Evolutionary conservation across 768 basidiomycete species (phyloP), one percentile per base, ranked within the genome.

Genomic region (Pleurotus eryngii): DNA sequence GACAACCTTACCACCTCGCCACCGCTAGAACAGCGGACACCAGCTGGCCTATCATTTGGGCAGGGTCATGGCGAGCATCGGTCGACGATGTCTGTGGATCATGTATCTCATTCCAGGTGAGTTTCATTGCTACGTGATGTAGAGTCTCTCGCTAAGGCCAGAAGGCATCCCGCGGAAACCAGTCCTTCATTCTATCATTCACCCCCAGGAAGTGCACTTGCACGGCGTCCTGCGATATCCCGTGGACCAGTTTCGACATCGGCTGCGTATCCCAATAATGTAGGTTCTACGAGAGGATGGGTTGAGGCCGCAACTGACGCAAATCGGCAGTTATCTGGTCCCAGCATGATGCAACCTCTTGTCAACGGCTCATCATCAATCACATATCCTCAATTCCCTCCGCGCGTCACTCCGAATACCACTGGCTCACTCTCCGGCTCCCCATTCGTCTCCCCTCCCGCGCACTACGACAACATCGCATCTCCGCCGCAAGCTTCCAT

Each of bases 401-500:
- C 70, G 8, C 70, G 71, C 46, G 63, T 72, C 49, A 68, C 77
- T 47, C 69, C 79, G 5, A 63, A 77, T 59, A 57, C 65, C 37
- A 54, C 64, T 49, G 61, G 60, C 12, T 60, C 67, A 35, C 42
- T 62, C 15, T 60, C 49, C 58, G 56, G 57, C 60, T 76, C 78
- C 1, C 72, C 79, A 24, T 76, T 78, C 64, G 65, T 70, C 57
- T 65, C 78, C 17, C 70, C 76, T 8, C 59, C 77, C 47, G 65
- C 71, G 27, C 61, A 68, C 37, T 79, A 79, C 59, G 70, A 68
- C 61, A 73, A 72, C 57, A 79, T 83, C 27, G 75, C 89, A 0
- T 80, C 89, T 0, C 94, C 92, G 9, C 93, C 94, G 1, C 87
- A 85, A 68, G 92, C 91, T 8, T 92, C 93, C 26, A 86, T 93